phyloP scores from a whole-genome alignment of 345 rosid genomes.

The Cochlearia excelsa region DNA sequence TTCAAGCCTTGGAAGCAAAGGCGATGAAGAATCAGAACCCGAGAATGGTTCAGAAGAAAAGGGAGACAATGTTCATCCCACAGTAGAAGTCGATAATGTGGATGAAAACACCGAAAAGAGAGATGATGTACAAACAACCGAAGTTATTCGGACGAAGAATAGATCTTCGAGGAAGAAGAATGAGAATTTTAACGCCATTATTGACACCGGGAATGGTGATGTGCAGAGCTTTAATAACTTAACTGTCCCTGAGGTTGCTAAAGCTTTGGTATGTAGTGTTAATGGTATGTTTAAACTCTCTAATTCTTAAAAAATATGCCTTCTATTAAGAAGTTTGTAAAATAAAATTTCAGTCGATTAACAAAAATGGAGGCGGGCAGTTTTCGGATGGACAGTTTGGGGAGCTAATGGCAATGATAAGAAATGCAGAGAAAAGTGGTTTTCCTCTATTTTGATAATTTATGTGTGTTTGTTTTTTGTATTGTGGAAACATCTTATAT shows the following conservation, averaged over 20 bases:
- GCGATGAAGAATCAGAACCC: conserved; percentile 44
- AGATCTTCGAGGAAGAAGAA: conserved; percentile 25
- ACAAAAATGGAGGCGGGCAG: conserved; percentile 42
- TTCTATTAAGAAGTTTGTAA: not conserved
- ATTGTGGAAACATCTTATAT: not conserved
- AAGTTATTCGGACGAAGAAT: conserved; percentile 11
- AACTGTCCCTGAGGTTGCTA: conserved; percentile 42
- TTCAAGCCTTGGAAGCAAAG: conserved; percentile 37
- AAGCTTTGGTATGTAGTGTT: conserved; percentile 47
- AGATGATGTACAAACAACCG: conserved; percentile 22
- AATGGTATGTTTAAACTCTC: not conserved
- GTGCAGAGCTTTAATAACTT: conserved; percentile 28
- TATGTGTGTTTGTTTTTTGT: conserved; percentile 12
- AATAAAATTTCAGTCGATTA: conserved; percentile 47
- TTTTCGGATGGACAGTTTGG: conserved; percentile 52
- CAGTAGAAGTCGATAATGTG: conserved; percentile 32
- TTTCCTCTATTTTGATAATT: conserved; percentile 15
- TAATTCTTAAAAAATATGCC: not conserved
- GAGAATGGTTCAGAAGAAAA: conserved; percentile 31
- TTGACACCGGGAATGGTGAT: conserved; percentile 36
- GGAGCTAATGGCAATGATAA: conserved; percentile 70
- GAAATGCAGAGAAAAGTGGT: conserved; percentile 81
- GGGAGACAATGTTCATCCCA: conserved; percentile 13
- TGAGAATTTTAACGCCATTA: conserved; percentile 11
- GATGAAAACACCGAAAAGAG: conserved; percentile 25